A percentile compares a stretch with the other conserved stretches of the same genome.
phyloP scores from a whole-genome alignment of 768 basidiomycete genomes.

The Tulasnella sp. region DNA sequence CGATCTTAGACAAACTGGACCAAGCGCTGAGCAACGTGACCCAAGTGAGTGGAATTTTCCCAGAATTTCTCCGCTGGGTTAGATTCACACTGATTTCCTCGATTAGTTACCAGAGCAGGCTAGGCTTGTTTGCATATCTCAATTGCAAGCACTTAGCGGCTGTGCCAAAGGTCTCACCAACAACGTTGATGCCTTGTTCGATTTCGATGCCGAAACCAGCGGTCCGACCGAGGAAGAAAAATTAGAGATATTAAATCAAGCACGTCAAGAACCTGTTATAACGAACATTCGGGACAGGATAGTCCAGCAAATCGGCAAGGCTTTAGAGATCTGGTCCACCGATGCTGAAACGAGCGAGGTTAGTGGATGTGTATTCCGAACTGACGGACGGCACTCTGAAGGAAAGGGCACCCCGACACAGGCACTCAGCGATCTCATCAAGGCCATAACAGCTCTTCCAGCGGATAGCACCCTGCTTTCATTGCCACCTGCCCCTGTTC shows the following conservation, averaged over 20 bases:
- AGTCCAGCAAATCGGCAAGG: conserved; percentile 42
- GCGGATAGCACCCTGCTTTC: conserved; percentile 66
- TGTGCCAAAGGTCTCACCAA: conserved; percentile 80
- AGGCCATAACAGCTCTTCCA: conserved; percentile 72
- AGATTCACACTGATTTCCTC: conserved; percentile 5
- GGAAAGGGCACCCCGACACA: conserved; percentile 22
- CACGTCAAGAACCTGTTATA: conserved; percentile 51
- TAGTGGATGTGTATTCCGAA: too few species aligned
- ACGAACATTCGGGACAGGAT: conserved; percentile 53
- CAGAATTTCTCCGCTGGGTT: not conserved
- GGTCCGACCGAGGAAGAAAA: conserved; percentile 26
- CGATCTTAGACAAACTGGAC: conserved; percentile 57
- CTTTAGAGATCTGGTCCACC: conserved; percentile 62
- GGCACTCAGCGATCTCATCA: conserved; percentile 73
- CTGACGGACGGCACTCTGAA: too few species aligned
- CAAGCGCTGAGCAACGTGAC: conserved; percentile 44
- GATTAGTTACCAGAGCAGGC: conserved; percentile 61
- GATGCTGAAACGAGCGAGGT: conserved; percentile 71
- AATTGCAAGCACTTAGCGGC: conserved; percentile 70
- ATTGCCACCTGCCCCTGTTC: conserved; percentile 64
- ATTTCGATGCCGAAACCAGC: conserved; percentile 34
- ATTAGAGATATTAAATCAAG: conserved; percentile 40
- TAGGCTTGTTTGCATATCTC: conserved; percentile 46
- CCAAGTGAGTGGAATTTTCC: conserved; percentile 31
- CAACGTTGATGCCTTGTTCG: conserved; percentile 50